Percentiles rank a stretch among this genome's conserved stretches.
Evolutionary conservation across 2,329 filamentous ascomycete genomes (phyloP).

Genomic region (Ceratocystis huliohia): DNA sequence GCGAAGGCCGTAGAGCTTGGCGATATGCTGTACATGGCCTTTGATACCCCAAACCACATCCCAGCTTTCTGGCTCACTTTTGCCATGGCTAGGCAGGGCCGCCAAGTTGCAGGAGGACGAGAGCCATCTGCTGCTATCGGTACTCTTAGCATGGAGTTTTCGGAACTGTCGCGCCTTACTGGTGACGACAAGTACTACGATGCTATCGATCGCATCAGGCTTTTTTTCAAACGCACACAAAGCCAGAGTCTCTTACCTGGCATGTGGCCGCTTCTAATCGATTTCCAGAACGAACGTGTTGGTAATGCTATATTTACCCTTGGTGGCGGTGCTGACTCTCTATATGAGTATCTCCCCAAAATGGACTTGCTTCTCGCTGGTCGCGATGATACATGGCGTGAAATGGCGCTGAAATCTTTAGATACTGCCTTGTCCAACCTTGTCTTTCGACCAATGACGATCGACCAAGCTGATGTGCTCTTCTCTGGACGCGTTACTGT

Average conservation of each 20-base stretch:
- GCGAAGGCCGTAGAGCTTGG: slow-evolving; percentile 40
- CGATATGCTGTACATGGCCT: slow-evolving; percentile 42
- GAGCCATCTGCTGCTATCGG: slow-evolving; percentile 40
- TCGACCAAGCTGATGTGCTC: slow-evolving; percentile 48
- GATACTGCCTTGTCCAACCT: slow-evolving; percentile 48
- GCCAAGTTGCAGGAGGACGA: slow-evolving; percentile 39
- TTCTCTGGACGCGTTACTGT: slow-evolving; percentile 36
- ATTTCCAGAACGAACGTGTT: slow-evolving; percentile 31
- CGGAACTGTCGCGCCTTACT: slow-evolving; percentile 59
- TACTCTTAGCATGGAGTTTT: slow-evolving; percentile 65
- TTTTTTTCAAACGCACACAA: slow-evolving; percentile 56
- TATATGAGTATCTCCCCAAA: slow-evolving; percentile 50
- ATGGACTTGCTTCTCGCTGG: slow-evolving; percentile 56
- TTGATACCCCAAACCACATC: slow-evolving; percentile 43
- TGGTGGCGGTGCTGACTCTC: slow-evolving; percentile 42
- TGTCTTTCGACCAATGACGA: slow-evolving; percentile 57
- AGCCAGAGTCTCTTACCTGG: slow-evolving; percentile 58
- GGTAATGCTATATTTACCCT: slow-evolving; percentile 36
- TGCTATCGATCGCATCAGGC: slow-evolving; percentile 59
- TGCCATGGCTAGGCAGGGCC: slow-evolving; percentile 30
- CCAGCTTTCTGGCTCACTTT: slow-evolving; percentile 38
- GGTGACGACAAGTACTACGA: slow-evolving; percentile 60
- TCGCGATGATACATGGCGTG: slow-evolving; percentile 44
- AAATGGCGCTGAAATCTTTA: slow-evolving; percentile 50
- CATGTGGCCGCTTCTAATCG: slow-evolving; percentile 57